Percentiles rank a stretch among this genome's conserved stretches.
Evolutionary conservation across 1,284 basidiomycete genomes (phyloP).

Genomic region (Moesziomyces antarcticus): DNA sequence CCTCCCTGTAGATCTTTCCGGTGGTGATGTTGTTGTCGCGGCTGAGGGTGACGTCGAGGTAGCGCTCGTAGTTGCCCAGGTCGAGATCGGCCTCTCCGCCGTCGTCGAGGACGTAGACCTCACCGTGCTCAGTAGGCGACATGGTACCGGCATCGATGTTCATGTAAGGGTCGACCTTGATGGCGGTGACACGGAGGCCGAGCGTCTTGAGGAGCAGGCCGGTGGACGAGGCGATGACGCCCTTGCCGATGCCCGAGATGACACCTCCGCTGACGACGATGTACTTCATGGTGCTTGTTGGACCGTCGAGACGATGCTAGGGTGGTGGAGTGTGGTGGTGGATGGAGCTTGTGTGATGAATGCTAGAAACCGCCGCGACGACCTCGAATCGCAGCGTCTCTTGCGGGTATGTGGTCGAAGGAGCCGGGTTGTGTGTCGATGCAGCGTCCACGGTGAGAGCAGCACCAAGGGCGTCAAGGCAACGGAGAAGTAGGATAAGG

Average conservation of each 20-base stretch:
- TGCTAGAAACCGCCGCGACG: conserved; percentile 29
- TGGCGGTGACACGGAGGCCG: conserved; percentile 95
- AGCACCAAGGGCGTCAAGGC: conserved; percentile 1
- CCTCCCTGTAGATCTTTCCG: conserved; percentile 95
- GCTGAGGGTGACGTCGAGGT: conserved; percentile 91
- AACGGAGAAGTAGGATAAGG: conserved; percentile 19
- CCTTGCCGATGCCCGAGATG: conserved; percentile 71
- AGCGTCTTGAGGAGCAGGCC: conserved; percentile 94
- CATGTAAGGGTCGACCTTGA: conserved; percentile 99
- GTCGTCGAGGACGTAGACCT: conserved; percentile 98
- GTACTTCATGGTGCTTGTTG: conserved; percentile 66
- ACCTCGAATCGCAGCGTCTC: conserved; percentile 48
- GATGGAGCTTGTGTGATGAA: conserved; percentile 6
- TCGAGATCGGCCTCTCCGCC: conserved; percentile 98
- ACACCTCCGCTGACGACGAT: conserved; percentile 69
- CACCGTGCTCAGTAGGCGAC: conserved; percentile 97
- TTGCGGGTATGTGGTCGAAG: conserved; percentile 9
- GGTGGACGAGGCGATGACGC: conserved; percentile 82
- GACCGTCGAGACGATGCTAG: background rate
- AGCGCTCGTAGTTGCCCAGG: conserved; percentile 97
- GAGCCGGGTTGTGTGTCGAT: conserved; percentile 8
- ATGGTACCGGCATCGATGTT: conserved; percentile 99
- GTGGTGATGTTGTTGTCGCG: conserved; percentile 98
- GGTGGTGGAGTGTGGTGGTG: background rate
- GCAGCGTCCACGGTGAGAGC: background rate